Base-by-base conservation (phyloP, 495 filamentous ascomycete species). In the Hypoxylon rickii region DNA sequence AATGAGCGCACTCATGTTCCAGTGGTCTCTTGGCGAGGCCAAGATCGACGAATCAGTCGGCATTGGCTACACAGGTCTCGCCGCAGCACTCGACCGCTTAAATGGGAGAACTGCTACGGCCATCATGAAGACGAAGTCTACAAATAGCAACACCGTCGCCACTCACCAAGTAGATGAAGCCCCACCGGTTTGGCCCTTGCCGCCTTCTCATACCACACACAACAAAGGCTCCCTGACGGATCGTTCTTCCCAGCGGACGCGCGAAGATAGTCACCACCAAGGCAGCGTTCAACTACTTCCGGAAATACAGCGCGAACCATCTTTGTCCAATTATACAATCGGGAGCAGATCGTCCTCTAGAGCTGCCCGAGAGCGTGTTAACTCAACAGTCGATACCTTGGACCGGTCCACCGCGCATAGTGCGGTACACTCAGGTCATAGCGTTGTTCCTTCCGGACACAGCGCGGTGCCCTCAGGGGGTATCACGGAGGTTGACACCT, bases 21-120 rank as follows among this genome's bases (percentile, higher is more conserved):
- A 76, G 33, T 79, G 77, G 76, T 70, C 66, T 13, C 53, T 78
- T 2, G 70, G 73, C 5, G 71, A 71, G 29, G 69, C 54, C 17
- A 74, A 72, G 55, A 65, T 67, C 17, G 73, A 75, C 46, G 64
- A 70, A 11, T 66, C 70, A 11, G 63, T 74, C 20, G 71, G 74
- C 11, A 78, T 77, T 42, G 77, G 77, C 18, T 79, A 75, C 55
- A 76, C 75, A 2, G 77, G 71, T 6, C 68, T 79, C 8, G 73
- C 72, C 1, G 77, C 77, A 7, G 76, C 76, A 13, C 68, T 79
- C 0, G 70, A 74, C 5, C 64, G 69, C 21, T 69, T 66, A 16
- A 65, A 44, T 37, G 55, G 57, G 18, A 69, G 57, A 45, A 51
- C 52, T 6, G 50, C 51, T 1, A 45, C 38, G 12, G 54, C 45